Conservation (phyloP, 1,139 yeast genomes). For the Debaryomycetaceae sp. region DNA sequence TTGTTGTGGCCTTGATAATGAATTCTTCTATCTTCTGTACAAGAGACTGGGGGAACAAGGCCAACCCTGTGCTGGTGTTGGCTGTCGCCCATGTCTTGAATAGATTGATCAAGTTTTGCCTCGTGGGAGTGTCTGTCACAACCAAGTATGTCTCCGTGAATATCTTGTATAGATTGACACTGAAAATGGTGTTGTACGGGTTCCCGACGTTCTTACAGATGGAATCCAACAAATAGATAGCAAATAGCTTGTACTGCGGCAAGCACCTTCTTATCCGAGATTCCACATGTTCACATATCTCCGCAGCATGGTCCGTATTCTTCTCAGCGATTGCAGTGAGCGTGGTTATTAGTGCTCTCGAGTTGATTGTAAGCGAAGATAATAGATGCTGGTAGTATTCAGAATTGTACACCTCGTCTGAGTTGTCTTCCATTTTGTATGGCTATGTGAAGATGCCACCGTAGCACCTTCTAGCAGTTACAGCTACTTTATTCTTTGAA, state of each 20-base stretch:
- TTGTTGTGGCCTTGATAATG: slow-evolving; percentile 37
- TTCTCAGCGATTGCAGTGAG: slow-evolving; percentile 38
- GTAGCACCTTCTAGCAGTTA: neutral
- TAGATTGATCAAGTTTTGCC: slow-evolving; percentile 35
- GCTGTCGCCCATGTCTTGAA: slow-evolving; percentile 41
- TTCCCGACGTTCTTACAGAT: slow-evolving; percentile 43
- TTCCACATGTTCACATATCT: slow-evolving; percentile 32
- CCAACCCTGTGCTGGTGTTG: slow-evolving; percentile 31
- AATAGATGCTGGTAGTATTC: slow-evolving; percentile 31
- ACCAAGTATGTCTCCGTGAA: slow-evolving; percentile 39
- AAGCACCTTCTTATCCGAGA: slow-evolving; percentile 33
- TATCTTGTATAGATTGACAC: slow-evolving; percentile 28
- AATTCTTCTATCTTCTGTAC: slow-evolving; percentile 36
- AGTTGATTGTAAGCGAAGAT: slow-evolving; percentile 34
- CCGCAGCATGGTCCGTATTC: slow-evolving; percentile 27
- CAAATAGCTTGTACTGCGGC: slow-evolving; percentile 38
- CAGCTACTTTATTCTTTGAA: neutral
- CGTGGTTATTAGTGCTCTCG: slow-evolving; percentile 38
- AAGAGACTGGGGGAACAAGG: slow-evolving; percentile 30
- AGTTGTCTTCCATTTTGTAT: slow-evolving; percentile 2
- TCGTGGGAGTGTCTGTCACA: slow-evolving; percentile 37
- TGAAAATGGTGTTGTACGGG: slow-evolving; percentile 41
- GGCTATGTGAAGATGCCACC: neutral
- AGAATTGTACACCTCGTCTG: slow-evolving; percentile 21
- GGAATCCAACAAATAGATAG: slow-evolving; percentile 41